These are phyloP conservation scores for Phyllosticta ampelicida DNA, from an alignment of 2,329 filamentous ascomycete genomes.

Conservation along the genomic window DNA sequence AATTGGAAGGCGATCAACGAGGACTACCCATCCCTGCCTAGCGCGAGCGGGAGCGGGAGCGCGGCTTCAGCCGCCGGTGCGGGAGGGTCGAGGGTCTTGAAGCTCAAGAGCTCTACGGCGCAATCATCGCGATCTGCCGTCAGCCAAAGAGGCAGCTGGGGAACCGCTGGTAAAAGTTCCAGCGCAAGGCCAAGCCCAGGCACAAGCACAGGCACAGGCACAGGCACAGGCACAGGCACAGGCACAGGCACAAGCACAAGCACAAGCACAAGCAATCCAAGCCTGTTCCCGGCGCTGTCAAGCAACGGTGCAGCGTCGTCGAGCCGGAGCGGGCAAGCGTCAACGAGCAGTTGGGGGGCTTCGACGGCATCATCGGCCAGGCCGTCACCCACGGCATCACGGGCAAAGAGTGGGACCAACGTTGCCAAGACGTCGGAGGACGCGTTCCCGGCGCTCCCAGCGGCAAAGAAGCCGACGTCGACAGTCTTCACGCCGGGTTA, in stretches of 20 bases:
- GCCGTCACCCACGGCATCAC: constrained; percentile 29
- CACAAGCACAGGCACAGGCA: too few relatives aligned
- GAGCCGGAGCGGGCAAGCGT: constrained; percentile 14
- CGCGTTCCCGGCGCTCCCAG: constrained; percentile 73
- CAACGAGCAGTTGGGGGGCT: constrained; percentile 25
- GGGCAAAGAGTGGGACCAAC: constrained; percentile 19
- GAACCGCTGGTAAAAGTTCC: constrained; percentile 28
- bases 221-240: too few relatives aligned
- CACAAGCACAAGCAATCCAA: neutral
- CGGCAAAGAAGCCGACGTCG: constrained; percentile 58
- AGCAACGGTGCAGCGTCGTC: constrained; percentile 10
- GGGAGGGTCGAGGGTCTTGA: constrained; percentile 52
- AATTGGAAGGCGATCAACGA: constrained; percentile 95
- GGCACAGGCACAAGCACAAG: too few relatives aligned
- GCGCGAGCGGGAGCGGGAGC: constrained; percentile 52
- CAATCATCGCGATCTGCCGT: constrained; percentile 54
- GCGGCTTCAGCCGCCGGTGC: constrained; percentile 33
- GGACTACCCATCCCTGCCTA: constrained; percentile 83
- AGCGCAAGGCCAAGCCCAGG: neutral
- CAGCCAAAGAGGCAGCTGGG: constrained; percentile 47
- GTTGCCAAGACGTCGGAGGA: constrained; percentile 31
- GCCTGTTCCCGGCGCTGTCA: constrained; percentile 22
- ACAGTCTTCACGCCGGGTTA: constrained; percentile 42
- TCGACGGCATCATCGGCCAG: constrained; percentile 26
- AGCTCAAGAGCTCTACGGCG: constrained; percentile 57